Evolutionary conservation across 164 flowering plant genomes (phyloP), one percentile per base, ranked within the genome.

Genomic region (Saururus chinensis): DNA sequence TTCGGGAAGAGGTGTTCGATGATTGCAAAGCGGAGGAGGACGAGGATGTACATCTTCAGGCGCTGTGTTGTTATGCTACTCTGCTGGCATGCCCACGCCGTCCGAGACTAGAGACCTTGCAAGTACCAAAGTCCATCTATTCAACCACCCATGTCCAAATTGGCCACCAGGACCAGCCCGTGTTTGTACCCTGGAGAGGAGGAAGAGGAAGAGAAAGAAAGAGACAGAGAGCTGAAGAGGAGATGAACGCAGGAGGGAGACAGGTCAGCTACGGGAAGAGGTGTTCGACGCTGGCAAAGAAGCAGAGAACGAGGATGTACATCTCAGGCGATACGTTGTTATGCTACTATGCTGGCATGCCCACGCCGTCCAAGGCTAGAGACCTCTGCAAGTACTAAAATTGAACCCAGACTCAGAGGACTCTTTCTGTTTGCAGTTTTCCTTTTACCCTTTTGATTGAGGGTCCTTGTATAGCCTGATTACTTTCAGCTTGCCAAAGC

Each of bases 321-420:
- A 87, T 90, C 62, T 74, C 9, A 69, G 85, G 9, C 90, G 95
- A 0, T 90, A 95, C 68, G 64, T 86, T 61, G 63, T 79, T 64
- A 87, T 90, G 88, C 90, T 90, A 56, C 67, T 90, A 13, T 90
- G 97, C 59, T 89, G 92, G 95, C 82, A 79, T 51, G 77, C 81
- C 61, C 80, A 83, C 60, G 56, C 76, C 22, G 23, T 75, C 3
- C 45, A 73, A 0, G 88, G 81, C 61, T 80, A 53, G 53, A 19
- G 10, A 17, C 17, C 19, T 24, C 9, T 55, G 3, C 9, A 14
- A 45, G 49, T 17, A 8, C 49, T 12, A 17, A 12, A 17, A 12
- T 4, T 45, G 49, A 42, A 3, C 49, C 14, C 4, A 45, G 17
- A 45, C 13, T 40, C 7, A 7, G 49, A 45, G 49, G 11, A 17